Conservation (phyloP, 2,329 filamentous ascomycete genomes). For the Cercospora janseana region DNA sequence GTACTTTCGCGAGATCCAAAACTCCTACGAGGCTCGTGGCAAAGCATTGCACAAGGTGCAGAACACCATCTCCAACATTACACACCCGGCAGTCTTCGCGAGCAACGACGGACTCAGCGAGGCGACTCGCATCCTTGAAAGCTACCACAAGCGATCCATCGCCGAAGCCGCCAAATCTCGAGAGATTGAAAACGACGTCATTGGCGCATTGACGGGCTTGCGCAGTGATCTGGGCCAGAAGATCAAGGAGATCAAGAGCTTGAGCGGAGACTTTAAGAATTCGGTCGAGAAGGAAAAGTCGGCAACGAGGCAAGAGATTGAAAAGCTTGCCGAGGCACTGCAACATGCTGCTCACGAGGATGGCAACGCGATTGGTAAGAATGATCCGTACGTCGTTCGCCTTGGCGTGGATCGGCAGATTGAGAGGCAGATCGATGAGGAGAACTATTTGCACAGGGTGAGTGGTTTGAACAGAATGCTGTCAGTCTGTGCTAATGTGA, state of each 20-base stretch:
- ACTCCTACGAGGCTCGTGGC: slow-evolving; percentile 79
- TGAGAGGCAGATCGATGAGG: slow-evolving; percentile 90
- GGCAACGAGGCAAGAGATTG: slow-evolving; percentile 72
- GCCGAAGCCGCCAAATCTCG: slow-evolving; percentile 81
- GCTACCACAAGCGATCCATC: slow-evolving; percentile 78
- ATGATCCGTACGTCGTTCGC: slow-evolving; percentile 86
- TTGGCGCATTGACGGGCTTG: slow-evolving; percentile 79
- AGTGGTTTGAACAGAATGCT: slow-evolving; percentile 32
- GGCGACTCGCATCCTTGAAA: slow-evolving; percentile 73
- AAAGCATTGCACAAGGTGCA: slow-evolving; percentile 81
- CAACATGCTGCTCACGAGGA: slow-evolving; percentile 73
- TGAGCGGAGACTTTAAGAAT: slow-evolving; percentile 95
- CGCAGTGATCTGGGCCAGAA: slow-evolving; percentile 89
- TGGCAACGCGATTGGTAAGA: slow-evolving; percentile 76
- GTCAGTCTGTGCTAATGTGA: slow-evolving; percentile 22
- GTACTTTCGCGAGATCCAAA: slow-evolving; percentile 90
- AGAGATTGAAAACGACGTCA: slow-evolving; percentile 89
- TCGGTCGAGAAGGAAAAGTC: slow-evolving; percentile 95
- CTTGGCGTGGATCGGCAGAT: slow-evolving; percentile 85
- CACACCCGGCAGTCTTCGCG: slow-evolving; percentile 72
- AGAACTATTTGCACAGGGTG: slow-evolving; percentile 93
- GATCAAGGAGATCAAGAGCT: slow-evolving; percentile 95
- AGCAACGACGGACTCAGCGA: slow-evolving; percentile 81
- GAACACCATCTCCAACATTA: slow-evolving; percentile 78
- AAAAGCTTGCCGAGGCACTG: slow-evolving; percentile 75